These are phyloP conservation scores for Stellera chamaejasme DNA, from an alignment of 345 rosid species.

Conservation along the genomic window DNA sequence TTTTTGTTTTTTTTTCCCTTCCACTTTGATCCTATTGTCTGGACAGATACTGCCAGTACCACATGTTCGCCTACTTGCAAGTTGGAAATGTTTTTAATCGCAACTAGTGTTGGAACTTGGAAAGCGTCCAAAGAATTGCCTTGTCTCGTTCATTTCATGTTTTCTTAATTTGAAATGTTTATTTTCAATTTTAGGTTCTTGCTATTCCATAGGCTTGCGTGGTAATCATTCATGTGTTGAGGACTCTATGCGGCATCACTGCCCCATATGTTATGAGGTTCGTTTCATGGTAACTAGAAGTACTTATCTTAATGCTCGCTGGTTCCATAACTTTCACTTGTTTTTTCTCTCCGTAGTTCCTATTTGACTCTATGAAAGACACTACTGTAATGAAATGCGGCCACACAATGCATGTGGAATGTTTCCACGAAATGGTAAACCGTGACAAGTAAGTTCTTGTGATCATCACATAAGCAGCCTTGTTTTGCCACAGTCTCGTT, in stretches of 20 bases:
- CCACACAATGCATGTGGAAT: constrained; percentile 92
- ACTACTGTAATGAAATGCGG: constrained; percentile 94
- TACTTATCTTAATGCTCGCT: not conserved
- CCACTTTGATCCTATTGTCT: too few species aligned
- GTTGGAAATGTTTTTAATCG: not conserved
- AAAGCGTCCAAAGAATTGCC: not conserved
- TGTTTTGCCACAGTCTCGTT: not conserved
- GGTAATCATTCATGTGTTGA: constrained; percentile 86
- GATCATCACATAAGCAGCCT: not conserved
- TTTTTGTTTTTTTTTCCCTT: too few species aligned
- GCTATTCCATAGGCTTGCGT: constrained; percentile 53
- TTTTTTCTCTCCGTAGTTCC: constrained; percentile 43
- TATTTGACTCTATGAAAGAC: constrained; percentile 89
- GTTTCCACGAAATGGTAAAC: constrained; percentile 75
- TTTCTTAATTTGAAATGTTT: not conserved
- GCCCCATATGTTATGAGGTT: constrained; percentile 97
- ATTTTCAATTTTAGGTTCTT: constrained; percentile 44
- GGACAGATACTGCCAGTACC: too few species aligned
- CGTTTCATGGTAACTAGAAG: constrained; percentile 7
- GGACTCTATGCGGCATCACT: constrained; percentile 96
- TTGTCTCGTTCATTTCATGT: not conserved
- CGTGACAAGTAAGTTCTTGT: constrained; percentile 56
- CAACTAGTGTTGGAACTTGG: not conserved
- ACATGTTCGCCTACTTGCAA: not conserved
- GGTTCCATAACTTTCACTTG: constrained; percentile 4